Evolutionary conservation across 768 basidiomycete species (phyloP), one percentile per base, ranked within the genome.

Genomic region (Trametes punicea): DNA sequence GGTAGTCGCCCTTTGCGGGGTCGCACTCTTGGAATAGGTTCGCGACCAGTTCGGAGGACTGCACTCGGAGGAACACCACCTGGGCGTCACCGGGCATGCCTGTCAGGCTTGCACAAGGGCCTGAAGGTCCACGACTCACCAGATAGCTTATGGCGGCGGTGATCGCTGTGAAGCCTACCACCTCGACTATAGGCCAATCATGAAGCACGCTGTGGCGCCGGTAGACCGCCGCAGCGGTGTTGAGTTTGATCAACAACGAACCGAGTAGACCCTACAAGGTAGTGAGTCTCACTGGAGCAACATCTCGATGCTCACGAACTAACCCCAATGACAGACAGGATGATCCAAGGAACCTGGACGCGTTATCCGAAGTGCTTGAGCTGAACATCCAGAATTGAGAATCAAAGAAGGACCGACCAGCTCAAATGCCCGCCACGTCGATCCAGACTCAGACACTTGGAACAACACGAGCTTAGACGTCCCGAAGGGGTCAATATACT

Each of bases 21-120:
- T 87, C 84, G 65, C 93, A 95, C 70, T 93, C 91, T 61, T 85
- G 83, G 69, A 93, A 88, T 11, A 93, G 79, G 63, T 87, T 88
- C 9, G 88, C 82, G 6, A 94, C 92, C 20, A 93, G 76, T 66
- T 93, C 90, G 0, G 90, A 91, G 1, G 85, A 76, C 65, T 86
- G 87, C 5, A 84, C 87, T 44, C 87, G 84, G 33, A 85, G 77
- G 65, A 87, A 88, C 23, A 87, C 85, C 38, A 88, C 77, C 85
- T 88, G 46, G 11, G 8, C 33, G 34, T 20, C 2, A 34, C 20
- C 45, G 8, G 38, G 23, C 41, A 3, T 29, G 36, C 25, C 54
- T 44, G 1, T 11, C 11, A 44, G 11, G 8, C n/a, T n/a, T 15
- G 34, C 13, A 16, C n/a, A 16, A 13, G 8, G n/a, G 4, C 15